phyloP scores from a whole-genome alignment of 805 yeast species.

The Myxozyma vanderwaltii region DNA sequence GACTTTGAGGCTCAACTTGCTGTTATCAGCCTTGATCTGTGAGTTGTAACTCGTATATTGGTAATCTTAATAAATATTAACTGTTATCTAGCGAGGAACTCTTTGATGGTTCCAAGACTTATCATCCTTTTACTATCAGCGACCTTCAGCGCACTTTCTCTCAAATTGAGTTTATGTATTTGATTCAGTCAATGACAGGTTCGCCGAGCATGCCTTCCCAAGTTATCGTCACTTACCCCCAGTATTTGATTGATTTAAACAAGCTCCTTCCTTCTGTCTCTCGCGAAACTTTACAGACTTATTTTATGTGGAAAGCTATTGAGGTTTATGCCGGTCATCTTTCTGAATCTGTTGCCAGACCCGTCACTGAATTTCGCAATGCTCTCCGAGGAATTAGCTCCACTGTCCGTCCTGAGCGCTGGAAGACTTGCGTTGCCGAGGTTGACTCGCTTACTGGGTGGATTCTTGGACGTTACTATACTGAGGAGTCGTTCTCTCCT shows the following conservation, averaged over 20 bases:
- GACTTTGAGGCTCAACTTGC: conserved; percentile 28
- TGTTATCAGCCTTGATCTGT: conserved; percentile 26
- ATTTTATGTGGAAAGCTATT: conserved; percentile 34
- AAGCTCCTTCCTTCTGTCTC: conserved; percentile 20
- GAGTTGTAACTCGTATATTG: background rate
- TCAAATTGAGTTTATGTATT: conserved; percentile 19
- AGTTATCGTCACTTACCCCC: conserved; percentile 31
- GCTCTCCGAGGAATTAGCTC: conserved; percentile 29
- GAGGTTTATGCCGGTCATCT: conserved; percentile 31
- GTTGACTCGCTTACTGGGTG: conserved; percentile 33
- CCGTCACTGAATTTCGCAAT: conserved; percentile 31
- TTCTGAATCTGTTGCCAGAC: conserved; percentile 19
- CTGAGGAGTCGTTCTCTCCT: conserved; percentile 31
- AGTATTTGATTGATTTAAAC: conserved; percentile 26
- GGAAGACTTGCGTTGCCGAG: conserved; percentile 33
- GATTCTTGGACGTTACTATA: conserved; percentile 34
- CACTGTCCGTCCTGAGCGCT: conserved; percentile 30
- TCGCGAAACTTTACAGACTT: conserved; percentile 33
- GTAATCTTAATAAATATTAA: background rate
- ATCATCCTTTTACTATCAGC: conserved; percentile 27
- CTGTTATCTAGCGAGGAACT: conserved; percentile 23
- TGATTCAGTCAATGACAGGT: conserved; percentile 23
- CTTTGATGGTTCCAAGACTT: conserved; percentile 28
- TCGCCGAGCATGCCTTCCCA: conserved; percentile 15
- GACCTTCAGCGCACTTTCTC: conserved; percentile 24